These are phyloP conservation scores for Alternaria postmessia DNA, from an alignment of 2,329 filamentous ascomycete genomes.

Conservation along the genomic window DNA sequence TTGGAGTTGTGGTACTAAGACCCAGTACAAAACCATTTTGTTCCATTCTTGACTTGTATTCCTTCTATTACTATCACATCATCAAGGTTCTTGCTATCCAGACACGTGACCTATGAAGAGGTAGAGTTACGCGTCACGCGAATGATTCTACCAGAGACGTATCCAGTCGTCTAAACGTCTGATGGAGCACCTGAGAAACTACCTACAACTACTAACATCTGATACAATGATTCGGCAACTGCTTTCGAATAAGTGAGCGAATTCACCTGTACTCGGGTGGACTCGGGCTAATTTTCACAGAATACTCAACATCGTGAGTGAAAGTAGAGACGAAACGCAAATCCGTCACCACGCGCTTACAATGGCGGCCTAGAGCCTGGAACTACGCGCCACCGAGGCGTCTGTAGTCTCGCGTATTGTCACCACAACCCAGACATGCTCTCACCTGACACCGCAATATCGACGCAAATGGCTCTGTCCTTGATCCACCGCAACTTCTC, in stretches of 20 bases:
- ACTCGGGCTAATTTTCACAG: not conserved
- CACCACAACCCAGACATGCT: not conserved
- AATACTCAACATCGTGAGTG: not conserved
- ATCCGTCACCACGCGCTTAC: not conserved
- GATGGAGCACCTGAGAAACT: not conserved
- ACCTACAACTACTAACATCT: not conserved
- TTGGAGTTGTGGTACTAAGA: not conserved
- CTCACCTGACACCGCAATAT: not conserved
- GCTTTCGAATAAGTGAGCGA: not conserved
- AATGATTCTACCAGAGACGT: not conserved
- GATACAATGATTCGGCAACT: not conserved
- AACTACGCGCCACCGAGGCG: not conserved
- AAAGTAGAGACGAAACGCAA: not conserved
- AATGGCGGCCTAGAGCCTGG: not conserved
- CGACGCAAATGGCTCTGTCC: not conserved
- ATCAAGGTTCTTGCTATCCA: not conserved
- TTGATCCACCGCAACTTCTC: not conserved
- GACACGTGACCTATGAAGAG: not conserved
- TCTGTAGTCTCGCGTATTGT: not conserved
- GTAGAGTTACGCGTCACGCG: not conserved
- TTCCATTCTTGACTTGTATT: not conserved
- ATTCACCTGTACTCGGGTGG: not conserved
- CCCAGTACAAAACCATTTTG: not conserved
- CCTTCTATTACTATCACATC: not conserved
- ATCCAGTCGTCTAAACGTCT: not conserved